Percentiles rank a stretch among this genome's conserved stretches.
These are phyloP conservation scores for Nitzschia putrida DNA, from an alignment of 108 stramenopile genomes.

Conservation along the genomic window DNA sequence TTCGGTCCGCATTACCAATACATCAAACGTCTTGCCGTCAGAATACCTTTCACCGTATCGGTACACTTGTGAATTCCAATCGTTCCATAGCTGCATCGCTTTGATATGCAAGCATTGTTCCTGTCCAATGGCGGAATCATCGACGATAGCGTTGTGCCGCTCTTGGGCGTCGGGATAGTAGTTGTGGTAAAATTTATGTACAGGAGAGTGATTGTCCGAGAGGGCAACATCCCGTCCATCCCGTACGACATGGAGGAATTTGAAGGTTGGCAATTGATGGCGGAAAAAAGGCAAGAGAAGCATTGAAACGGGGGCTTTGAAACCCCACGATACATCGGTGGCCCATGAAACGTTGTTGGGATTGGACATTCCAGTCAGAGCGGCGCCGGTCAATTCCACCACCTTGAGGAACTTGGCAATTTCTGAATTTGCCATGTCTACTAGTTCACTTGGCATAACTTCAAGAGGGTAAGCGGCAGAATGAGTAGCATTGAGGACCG, in stretches of 20 bases:
- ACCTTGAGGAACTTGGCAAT: constrained; percentile 8
- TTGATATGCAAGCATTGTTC: constrained; percentile 8
- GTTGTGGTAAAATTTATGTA: constrained; percentile 62
- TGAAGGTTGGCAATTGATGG: constrained; percentile 20
- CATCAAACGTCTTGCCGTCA: constrained; percentile 4
- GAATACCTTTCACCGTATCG: constrained; percentile 8
- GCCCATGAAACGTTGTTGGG: constrained; percentile 4
- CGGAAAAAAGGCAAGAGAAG: constrained; percentile 61
- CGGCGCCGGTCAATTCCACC: not conserved
- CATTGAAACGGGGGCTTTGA: constrained; percentile 86
- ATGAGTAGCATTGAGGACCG: constrained; percentile 40
- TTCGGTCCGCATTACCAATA: constrained; percentile 28
- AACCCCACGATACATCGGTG: constrained; percentile 9
- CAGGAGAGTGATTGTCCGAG: constrained; percentile 76
- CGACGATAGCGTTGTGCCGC: not conserved
- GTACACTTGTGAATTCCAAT: constrained; percentile 46
- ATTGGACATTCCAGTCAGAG: not conserved
- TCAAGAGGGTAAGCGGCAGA: constrained; percentile 2
- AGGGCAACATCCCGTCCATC: constrained; percentile 84
- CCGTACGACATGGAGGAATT: constrained; percentile 71
- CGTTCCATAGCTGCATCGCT: constrained; percentile 65
- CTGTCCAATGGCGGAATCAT: not conserved
- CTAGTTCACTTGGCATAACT: not conserved
- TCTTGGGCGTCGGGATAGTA: constrained; percentile 27
- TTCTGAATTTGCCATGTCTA: not conserved